phyloP scores from a whole-genome alignment of 169 alveolate genomes.

The Eimeria falciformis region DNA sequence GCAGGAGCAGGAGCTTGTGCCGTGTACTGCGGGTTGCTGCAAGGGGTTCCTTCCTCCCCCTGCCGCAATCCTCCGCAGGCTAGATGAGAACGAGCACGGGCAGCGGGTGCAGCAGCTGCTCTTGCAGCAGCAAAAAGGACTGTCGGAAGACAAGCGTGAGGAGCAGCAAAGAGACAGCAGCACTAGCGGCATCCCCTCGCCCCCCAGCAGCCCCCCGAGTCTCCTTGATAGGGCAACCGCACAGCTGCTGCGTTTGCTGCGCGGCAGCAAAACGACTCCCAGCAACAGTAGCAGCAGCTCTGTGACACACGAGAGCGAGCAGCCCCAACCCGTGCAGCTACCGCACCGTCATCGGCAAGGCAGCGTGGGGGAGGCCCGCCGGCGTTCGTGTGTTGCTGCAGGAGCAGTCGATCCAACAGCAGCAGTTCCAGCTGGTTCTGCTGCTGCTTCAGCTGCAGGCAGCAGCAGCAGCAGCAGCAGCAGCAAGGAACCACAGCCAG shows the following conservation, averaged over 20 bases:
- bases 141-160: neutral
- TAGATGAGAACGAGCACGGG: neutral
- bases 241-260: conserved; percentile 45
- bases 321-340: conserved; percentile 51
- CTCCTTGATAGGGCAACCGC: conserved; percentile 34
- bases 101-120: neutral
- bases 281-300: conserved; percentile 4
- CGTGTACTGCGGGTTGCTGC: conserved; percentile 51
- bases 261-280: neutral
- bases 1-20: conserved; percentile 12
- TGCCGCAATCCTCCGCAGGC: conserved; percentile 16
- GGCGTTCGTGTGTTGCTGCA: conserved; percentile 4
- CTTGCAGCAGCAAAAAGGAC: conserved; percentile 2
- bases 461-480: conserved; percentile 43
- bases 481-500: neutral
- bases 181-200: neutral
- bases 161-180: neutral
- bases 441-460: neutral
- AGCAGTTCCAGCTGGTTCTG: conserved; percentile 21
- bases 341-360: conserved; percentile 25
- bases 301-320: conserved; percentile 22
- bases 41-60: conserved; percentile 25
- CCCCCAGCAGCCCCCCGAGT: conserved; percentile 5
- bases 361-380: conserved; percentile 50
- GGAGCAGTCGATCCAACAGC: neutral